Base-by-base conservation (phyloP, 495 filamentous ascomycete species). In the Xylaria curta region DNA sequence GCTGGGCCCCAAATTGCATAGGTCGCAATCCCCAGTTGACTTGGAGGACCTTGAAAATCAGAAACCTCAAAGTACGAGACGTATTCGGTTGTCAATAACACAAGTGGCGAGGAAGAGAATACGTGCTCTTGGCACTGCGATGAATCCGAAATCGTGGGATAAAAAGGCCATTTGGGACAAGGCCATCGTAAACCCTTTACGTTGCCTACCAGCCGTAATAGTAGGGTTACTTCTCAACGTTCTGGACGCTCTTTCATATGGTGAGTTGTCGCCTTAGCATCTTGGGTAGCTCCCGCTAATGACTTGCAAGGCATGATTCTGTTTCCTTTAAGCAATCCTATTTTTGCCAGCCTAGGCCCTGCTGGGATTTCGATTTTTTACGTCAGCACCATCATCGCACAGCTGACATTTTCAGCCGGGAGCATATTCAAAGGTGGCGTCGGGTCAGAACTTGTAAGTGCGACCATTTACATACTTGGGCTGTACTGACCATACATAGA, bases 281-380 rank as follows among this genome's bases (percentile, higher is more conserved):
- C 10, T 36, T 2, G 19, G 26, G 46, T 59, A 24, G 47, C 13
- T 0, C 51, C 53, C 26, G 21, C 72, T 81, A 66, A 78, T 58
- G n/a, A 6, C 24, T 31, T 31, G 46, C 10, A 60, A 92, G 90
- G 91, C 67, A 95, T 97, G 91, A 98, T 99, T 73, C 81, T 99
- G 21, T 99, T 99, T 73, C 96, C 96, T 6, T 85, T 98, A 31
- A 93, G 94, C 24, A 90, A 92, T 75, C 88, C 91, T 1, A 88
- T 97, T 21, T 99, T 99, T 77, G 85, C 90, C 36, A 84, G 90
- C 61, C 87, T 98, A 31, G 96, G 94, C 4, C 88, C 94, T 4
- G 95, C 97, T 64, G 96, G 96, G 17, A 97, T 99, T 69, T 97
- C 97, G 0, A 98, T 99, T 85, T 99, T 98, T 82, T 99, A 98